These are phyloP conservation scores for Alternaria rosae DNA, from an alignment of 2,329 filamentous ascomycete species.

Conservation along the genomic window DNA sequence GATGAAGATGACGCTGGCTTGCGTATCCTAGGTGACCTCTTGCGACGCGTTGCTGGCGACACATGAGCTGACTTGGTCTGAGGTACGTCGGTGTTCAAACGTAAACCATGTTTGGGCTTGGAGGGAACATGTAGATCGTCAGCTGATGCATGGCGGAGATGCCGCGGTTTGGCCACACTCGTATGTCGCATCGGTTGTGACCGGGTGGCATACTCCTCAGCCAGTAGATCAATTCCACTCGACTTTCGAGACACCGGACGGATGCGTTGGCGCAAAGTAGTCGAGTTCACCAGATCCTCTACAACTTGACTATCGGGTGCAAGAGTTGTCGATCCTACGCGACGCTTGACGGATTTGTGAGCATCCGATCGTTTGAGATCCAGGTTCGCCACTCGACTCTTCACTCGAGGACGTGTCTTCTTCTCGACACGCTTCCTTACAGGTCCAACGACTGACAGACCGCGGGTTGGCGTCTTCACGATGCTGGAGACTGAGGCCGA, in stretches of 20 bases:
- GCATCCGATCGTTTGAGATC: conserved; percentile 36
- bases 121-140: conserved; percentile 12
- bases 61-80: conserved; percentile 29
- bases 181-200: conserved; percentile 10
- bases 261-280: conserved; percentile 2
- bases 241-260: not conserved
- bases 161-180: not conserved
- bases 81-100: conserved; percentile 30
- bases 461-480: conserved; percentile 40
- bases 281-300: not conserved
- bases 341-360: conserved; percentile 34
- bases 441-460: conserved; percentile 39
- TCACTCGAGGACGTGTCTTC: conserved; percentile 16
- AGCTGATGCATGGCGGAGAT: conserved; percentile 15
- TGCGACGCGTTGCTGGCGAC: conserved; percentile 29
- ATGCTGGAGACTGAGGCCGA: conserved; percentile 35
- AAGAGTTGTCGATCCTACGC: conserved; percentile 4
- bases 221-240: not conserved
- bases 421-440: conserved; percentile 30
- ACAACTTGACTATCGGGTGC: not conserved
- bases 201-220: conserved; percentile 15
- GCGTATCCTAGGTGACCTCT: conserved; percentile 15
- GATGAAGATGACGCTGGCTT: conserved; percentile 18
- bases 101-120: conserved; percentile 17
- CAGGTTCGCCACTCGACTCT: conserved; percentile 10